Conservation (phyloP, 371 early-diverging fungal species). For the Mortierella sp. region DNA sequence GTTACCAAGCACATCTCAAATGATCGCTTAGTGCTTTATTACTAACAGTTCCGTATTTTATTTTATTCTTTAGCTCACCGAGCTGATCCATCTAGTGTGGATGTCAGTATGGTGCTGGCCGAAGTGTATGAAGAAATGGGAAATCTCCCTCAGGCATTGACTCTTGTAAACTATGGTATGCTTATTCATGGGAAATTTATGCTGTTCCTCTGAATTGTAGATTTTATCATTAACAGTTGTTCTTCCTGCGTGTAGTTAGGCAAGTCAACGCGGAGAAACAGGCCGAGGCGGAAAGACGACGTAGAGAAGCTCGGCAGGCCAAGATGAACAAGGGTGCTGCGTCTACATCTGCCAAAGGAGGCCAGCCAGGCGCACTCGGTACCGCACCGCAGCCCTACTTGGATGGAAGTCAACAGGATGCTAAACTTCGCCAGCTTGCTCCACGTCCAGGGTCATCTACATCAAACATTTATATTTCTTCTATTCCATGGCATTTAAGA, state of each 20-base stretch:
- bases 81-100: conserved; percentile 75
- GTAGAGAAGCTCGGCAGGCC: conserved; percentile 36
- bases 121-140: conserved; percentile 89
- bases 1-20: neutral
- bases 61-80: conserved; percentile 57
- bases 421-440: conserved; percentile 20
- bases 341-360: neutral
- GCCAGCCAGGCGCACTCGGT: neutral
- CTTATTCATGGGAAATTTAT: neutral
- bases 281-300: conserved; percentile 29
- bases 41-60: neutral
- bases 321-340: conserved; percentile 13
- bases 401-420: conserved; percentile 6
- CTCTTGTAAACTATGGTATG: conserved; percentile 71
- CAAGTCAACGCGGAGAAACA: conserved; percentile 40
- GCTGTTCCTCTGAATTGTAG: neutral
- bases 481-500: neutral
- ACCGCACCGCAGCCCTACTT: conserved; percentile 13
- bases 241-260: conserved; percentile 17
- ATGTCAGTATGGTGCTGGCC: conserved; percentile 82
- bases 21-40: neutral
- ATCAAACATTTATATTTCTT: neutral
- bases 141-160: conserved; percentile 77
- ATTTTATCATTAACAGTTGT: neutral
- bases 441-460: conserved; percentile 15